Evolutionary conservation across 2,329 filamentous ascomycete species (phyloP), one percentile per base, ranked within the genome.

Genomic region (Dothistroma pini): DNA sequence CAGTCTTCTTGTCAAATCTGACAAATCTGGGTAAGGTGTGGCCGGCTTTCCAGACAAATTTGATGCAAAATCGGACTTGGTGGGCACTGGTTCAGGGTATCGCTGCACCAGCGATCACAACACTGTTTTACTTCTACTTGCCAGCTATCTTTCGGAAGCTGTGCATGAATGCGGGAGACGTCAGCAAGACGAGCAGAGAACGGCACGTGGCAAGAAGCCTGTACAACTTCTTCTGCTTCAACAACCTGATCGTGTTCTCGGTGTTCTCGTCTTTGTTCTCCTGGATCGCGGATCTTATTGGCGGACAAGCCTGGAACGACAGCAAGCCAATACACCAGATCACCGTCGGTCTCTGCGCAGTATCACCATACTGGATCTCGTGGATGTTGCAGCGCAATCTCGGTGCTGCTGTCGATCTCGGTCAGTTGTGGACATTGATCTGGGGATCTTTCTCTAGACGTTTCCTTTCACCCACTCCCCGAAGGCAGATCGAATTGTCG

Each of bases 151-250:
- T 99, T 80, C 89, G 95, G 59, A 88, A 90, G 22, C 81, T 99
- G 41, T 89, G 91, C 6, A 88, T 92, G 63, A 85, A 85, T 67
- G 89, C 90, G 4, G 95, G 95, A 65, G 93, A 97, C 72, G 84
- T 89, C 66, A 96, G 91, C 53, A 99, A 97, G 78, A 96, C 91
- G 0, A 90, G 91, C 29, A 86, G 95, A 58, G 95, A 99, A 74
- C 84, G 91, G 32, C 93, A 97, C 75, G 95, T 99, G 56, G 83
- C 95, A 61, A 87, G 86, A 64, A 96, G 96, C 75, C 83, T 99
- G 2, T 99, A 96, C 77, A 84, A 90, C 19, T 99, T 99, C 79
- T 99, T 99, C 76, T 85, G 97, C 56, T 92, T 99, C 81, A 99
- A 99, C 83, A 97, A 97, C 72, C 77, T 99, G 58, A 80, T 99